Base-by-base conservation (phyloP, 139 green algal genomes). In the Eudorina sp. region DNA sequence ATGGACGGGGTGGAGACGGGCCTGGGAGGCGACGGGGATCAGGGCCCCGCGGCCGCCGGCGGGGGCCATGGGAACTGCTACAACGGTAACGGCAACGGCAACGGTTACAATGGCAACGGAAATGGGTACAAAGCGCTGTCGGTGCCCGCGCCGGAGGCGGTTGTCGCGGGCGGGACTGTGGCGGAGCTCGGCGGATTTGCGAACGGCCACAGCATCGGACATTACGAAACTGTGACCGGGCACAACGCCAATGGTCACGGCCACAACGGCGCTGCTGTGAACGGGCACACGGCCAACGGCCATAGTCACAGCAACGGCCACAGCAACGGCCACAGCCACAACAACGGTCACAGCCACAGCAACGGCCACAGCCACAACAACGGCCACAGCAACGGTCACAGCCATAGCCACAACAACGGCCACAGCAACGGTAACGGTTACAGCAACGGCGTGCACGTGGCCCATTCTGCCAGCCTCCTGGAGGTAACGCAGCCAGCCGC, bases 161-260 rank as follows among this genome's bases (percentile, higher is more conserved):
- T 34, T 19, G 62, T 72, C 38, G 62, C 48, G 19, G 31, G 62
- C 62, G 21, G 62, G 36, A 19, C 27, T 72, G 62, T 11, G 2
- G 19, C 62, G 11, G 55, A 66, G 29, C 55, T 72, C 62, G 38
- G 38, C 19, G 62, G 62, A 36, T 38, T 19, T 34, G 31, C 27
- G 11, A 79, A 82, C 73, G 73, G 73, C 13, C 73, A 82, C 46
- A 46, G 14, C 45, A 82, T 66, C 27, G 73, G 73, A 5, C n/a
- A 82, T 25, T n/a, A n/a, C n/a, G n/a, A n/a, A n/a, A n/a, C n/a
- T n/a, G 14, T 19, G 34, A 82, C 43, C 48, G 73, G 73, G 13
- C 73, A 82, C 73, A 46, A n/a, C 25, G 43, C 31, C 46, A 62
- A 82, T 46, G 73, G 43, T 55, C 36, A 69, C 25, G 51, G 6